Evolutionary conservation across 345 rosid species (phyloP).

Genomic region (Gossypium mustelinum): DNA sequence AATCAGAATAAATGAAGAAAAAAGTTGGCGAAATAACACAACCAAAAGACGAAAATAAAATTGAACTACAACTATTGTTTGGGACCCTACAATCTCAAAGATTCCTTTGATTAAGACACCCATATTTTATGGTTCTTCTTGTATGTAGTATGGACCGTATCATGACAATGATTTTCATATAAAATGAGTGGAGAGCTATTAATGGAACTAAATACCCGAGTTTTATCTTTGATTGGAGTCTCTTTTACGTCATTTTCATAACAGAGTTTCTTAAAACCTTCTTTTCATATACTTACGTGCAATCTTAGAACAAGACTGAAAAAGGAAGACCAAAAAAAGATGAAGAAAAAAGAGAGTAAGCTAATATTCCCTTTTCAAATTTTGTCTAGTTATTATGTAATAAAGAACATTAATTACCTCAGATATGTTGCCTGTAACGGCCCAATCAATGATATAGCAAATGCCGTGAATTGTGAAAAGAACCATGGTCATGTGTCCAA

Average conservation of each 20-base stretch:
- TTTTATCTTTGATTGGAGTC: not conserved
- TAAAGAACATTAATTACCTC: constrained; percentile 36
- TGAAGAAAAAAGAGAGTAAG: not conserved
- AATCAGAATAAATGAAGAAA: not conserved
- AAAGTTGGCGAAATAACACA: not conserved
- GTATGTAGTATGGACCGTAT: not conserved
- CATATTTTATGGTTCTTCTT: not conserved
- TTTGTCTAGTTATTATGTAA: too few relatives aligned
- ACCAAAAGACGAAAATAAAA: not conserved
- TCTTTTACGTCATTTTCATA: not conserved
- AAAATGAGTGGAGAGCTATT: too few relatives aligned
- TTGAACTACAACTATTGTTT: not conserved
- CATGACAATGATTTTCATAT: not conserved
- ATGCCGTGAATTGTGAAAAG: constrained; percentile 67
- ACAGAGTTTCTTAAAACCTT: not conserved
- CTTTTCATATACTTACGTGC: not conserved
- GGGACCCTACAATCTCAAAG: not conserved
- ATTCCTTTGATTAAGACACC: not conserved
- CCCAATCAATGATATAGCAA: constrained; percentile 47
- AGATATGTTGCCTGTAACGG: constrained; percentile 25
- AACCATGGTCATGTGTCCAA: constrained; percentile 66
- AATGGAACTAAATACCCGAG: not conserved
- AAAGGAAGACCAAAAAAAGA: not conserved
- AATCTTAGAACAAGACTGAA: not conserved
- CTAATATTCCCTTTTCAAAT: not conserved